phyloP scores from a whole-genome alignment of 225 moss, liverwort and hornwort species.

The Straminergon stramineum region DNA sequence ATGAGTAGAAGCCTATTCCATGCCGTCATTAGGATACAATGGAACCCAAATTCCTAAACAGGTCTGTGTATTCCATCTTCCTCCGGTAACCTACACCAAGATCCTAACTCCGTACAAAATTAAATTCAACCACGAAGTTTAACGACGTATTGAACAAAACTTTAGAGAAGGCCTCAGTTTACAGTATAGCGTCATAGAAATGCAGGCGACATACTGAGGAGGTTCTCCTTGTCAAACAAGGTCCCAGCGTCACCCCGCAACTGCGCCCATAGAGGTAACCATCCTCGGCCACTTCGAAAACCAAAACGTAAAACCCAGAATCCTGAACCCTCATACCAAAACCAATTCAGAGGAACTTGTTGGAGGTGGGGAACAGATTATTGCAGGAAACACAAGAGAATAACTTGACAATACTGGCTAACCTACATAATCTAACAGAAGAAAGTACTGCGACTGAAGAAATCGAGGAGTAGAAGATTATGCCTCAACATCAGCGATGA shows the following conservation, averaged over 20 bases:
- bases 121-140: accelerated
- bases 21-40: neutral
- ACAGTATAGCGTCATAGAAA: conserved; percentile 18
- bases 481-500: too few relatives aligned
- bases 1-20: neutral
- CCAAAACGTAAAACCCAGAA: neutral
- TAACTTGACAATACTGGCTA: too few relatives aligned
- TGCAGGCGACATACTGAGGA: conserved; percentile 23
- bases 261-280: conserved; percentile 32
- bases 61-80: neutral
- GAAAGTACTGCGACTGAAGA: accelerated
- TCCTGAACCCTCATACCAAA: too few relatives aligned
- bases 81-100: neutral
- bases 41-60: neutral
- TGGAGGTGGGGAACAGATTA: too few relatives aligned
- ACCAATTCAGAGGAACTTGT: neutral
- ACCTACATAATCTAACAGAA: too few relatives aligned
- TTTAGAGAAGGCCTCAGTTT: neutral
- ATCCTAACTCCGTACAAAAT: neutral
- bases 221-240: conserved; percentile 42
- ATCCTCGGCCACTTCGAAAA: neutral
- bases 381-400: too few relatives aligned
- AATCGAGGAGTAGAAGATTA: too few relatives aligned
- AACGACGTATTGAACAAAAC: accelerated
- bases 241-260: conserved; percentile 25